A percentile compares a stretch with the other conserved stretches of the same genome.
phyloP scores from a whole-genome alignment of 2,329 filamentous ascomycete genomes.

The Decorospora gaudefroyi region DNA sequence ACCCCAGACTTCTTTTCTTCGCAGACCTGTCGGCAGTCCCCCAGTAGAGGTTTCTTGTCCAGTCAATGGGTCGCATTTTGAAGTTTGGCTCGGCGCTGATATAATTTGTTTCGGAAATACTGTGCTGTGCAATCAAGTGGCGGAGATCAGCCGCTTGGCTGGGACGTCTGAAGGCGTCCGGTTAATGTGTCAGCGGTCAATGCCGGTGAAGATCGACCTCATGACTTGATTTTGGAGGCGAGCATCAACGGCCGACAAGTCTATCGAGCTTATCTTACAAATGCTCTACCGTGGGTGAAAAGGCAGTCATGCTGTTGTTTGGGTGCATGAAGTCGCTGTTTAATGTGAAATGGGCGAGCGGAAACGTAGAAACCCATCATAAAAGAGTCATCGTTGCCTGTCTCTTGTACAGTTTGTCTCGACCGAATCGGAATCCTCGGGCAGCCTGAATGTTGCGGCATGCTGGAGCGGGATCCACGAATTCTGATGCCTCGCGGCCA shows the following conservation, averaged over 20 bases:
- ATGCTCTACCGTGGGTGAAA: neutral
- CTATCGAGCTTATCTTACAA: neutral
- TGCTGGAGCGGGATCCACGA: too few relatives aligned
- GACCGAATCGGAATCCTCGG: neutral
- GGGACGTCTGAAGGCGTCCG: slow-evolving; percentile 13
- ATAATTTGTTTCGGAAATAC: slow-evolving; percentile 20
- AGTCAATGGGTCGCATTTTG: neutral
- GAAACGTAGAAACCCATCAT: too few relatives aligned
- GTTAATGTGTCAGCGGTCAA: slow-evolving; percentile 22
- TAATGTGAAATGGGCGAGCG: too few relatives aligned
- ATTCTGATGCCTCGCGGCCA: too few relatives aligned
- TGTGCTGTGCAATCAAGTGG: slow-evolving; percentile 16
- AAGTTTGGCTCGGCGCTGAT: slow-evolving; percentile 4
- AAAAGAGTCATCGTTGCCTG: neutral
- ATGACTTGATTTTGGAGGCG: slow-evolving; percentile 14
- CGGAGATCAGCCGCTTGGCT: slow-evolving; percentile 11
- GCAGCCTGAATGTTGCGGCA: too few relatives aligned
- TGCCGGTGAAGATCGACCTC: slow-evolving; percentile 16
- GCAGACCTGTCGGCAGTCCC: slow-evolving; percentile 2
- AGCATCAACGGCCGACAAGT: neutral
- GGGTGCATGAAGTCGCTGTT: too few relatives aligned
- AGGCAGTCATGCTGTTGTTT: too few relatives aligned
- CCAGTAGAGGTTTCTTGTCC: neutral
- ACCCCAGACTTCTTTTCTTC: slow-evolving; percentile 11
- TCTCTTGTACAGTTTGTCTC: slow-evolving; percentile 1